Conservation (phyloP, 306 rosid genomes). For the Oxytropis ochrocephala region DNA sequence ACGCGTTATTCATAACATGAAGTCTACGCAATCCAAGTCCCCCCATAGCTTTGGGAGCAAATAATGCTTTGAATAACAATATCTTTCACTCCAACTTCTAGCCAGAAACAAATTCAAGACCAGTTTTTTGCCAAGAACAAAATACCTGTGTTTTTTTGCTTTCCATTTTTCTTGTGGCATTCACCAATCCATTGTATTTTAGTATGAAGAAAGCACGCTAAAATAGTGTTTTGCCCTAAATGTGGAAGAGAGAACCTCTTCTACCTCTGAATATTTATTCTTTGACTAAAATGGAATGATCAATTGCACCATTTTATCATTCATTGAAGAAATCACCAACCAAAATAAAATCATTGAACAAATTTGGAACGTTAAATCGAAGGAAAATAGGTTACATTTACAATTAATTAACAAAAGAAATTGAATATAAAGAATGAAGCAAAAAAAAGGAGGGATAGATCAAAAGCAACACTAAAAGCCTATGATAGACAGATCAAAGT, state of each 20-base stretch:
- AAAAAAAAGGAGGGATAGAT: neutral
- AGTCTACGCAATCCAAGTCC: no score
- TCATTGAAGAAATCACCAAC: neutral
- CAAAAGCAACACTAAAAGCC: conserved; percentile 2
- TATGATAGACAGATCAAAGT: neutral
- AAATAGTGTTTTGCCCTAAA: neutral
- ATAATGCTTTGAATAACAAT: no score
- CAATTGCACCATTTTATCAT: neutral
- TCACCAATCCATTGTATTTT: no score
- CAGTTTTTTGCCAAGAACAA: no score
- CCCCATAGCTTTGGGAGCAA: no score
- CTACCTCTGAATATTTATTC: neutral
- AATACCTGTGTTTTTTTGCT: no score
- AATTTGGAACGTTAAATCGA: neutral
- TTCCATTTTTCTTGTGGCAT: no score
- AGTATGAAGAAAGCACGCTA: no score
- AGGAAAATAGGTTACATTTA: conserved; percentile 17
- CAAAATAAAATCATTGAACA: neutral
- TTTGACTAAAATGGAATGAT: neutral
- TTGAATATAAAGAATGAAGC: conserved; percentile 16
- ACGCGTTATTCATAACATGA: no score
- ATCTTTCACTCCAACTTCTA: no score
- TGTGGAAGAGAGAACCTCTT: neutral
- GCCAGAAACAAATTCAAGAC: no score
- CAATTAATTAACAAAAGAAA: conserved; percentile 18